Base-by-base conservation (phyloP, 1,284 basidiomycete species). In the Leccinum solheimii region DNA sequence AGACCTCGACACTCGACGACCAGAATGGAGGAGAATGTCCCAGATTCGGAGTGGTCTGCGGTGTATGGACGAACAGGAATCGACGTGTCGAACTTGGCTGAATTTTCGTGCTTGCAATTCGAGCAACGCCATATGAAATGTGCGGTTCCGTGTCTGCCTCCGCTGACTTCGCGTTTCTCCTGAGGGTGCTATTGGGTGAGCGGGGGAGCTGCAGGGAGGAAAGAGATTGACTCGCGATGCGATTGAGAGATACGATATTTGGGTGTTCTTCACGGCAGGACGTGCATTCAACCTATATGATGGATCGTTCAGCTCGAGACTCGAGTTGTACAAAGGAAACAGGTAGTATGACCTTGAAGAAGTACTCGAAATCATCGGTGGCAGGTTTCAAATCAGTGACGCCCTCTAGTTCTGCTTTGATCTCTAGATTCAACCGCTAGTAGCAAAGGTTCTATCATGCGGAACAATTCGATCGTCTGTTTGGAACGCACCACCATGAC, bases 51-150 rank as follows among this genome's bases (percentile, higher is more conserved):
- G 52, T 67, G 59, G 62, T 87, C 86, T 26, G 79, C 78, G 1
- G 73, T 68, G 72, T 93, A 93, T 8, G 88, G 77, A 60, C 75
- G 76, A n/a, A 82, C 73, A 14, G 80, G 74, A 14, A 77, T 76
- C 9, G 81, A 72, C 1, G 78, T 67, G 53, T 91, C 88, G 67
- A 93, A 93, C 69, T 88, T 92, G 40, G 91, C 91, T 9, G 86
- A 91, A 67, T 85, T 87, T 75, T 92, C 90, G 45, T 87, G 84
- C 76, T 87, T 92, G 80, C 91, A 93, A 50, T 82, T 72, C 19
- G 85, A 83, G 68, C 91, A 93, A 64, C 80, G 80, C 91, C 91
- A 93, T 43, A 93, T 88, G 67, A 93, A 88, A 72, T 92, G 78
- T 1, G 91, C 91, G 4, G 78, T 86, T 68, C 73, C 83, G 38